Base-by-base conservation (phyloP, 495 filamentous ascomycete genomes). In the Penicillium salamii region DNA sequence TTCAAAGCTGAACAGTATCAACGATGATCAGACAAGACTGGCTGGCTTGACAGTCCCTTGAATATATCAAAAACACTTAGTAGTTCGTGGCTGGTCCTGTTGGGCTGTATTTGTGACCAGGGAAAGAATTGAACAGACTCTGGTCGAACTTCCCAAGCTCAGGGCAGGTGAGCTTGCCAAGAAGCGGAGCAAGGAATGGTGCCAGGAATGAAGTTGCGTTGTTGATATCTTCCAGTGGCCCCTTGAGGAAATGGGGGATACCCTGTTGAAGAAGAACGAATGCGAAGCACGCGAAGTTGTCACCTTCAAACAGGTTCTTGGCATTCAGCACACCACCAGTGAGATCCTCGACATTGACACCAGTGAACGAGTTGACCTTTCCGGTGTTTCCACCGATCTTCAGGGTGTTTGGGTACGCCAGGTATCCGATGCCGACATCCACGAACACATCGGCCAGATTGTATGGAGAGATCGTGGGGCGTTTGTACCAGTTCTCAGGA, bases 401-500 rank as follows among this genome's bases (percentile, higher is more conserved):
- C 28, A 67, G 44, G 1, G 75, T 65, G 17, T 61, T 11, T 5
- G 55, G 60, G 41, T 50, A 65, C 17, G 71, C 68, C 18, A 57
- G 52, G 35, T 69, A 56, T 37, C 50, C 46, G 9, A 43, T 26
- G 32, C 62, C 60, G 52, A 61, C 68, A 5, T 77, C 72, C 9
- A 56, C 24, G 28, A 65, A 60, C 21, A 60, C 34, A 6, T 43
- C 36, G 20, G 54, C 42, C 8, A 54, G 37, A 13, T 49, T 50
- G 46, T 70, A 56, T 7, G 49, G 49, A 8, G 49, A 36, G 39
- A 62, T 63, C 5, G 49, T 42, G 32, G 64, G 48, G 15, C 77
- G 68, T 15, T 66, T 69, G 54, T 81, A 80, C 77, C 74, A 81
- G 47, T 82, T 82, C 26, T 78, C 61, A 3, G 80, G 80, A 21